phyloP scores from a whole-genome alignment of 2,329 filamentous ascomycete genomes.

The Epichloe gansuensis region DNA sequence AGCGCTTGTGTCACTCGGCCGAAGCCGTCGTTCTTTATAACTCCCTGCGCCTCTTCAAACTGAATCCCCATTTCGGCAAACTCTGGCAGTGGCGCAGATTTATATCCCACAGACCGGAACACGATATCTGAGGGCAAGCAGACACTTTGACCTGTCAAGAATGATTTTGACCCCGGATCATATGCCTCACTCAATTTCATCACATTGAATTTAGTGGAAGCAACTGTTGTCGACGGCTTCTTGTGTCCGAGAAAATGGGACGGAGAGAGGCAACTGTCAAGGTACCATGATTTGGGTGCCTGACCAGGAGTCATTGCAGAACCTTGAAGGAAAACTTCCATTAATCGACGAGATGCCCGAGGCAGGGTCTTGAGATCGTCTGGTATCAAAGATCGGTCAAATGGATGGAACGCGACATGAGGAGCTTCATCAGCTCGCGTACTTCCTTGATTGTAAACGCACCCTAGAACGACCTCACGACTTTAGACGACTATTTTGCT shows the following conservation, averaged over 20 bases:
- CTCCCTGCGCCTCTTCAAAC: slow-evolving; percentile 62
- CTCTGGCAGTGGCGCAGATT: slow-evolving; percentile 63
- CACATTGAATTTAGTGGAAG: slow-evolving; percentile 55
- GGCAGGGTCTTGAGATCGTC: slow-evolving; percentile 56
- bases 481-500: not conserved
- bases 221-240: slow-evolving; percentile 36
- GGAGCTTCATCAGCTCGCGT: slow-evolving; percentile 74
- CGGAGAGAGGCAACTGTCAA: slow-evolving; percentile 79
- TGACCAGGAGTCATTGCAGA: slow-evolving; percentile 37
- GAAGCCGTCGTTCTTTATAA: slow-evolving; percentile 70
- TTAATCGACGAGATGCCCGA: slow-evolving; percentile 62
- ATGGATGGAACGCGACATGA: slow-evolving; percentile 56
- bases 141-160: slow-evolving; percentile 35
- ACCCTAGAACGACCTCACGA: slow-evolving; percentile 39
- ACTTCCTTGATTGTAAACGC: slow-evolving; percentile 94
- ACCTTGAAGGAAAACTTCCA: slow-evolving; percentile 71
- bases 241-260: slow-evolving; percentile 47
- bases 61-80: slow-evolving; percentile 61
- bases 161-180: slow-evolving; percentile 37
- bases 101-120: slow-evolving; percentile 94
- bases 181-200: slow-evolving; percentile 44
- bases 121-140: slow-evolving; percentile 56
- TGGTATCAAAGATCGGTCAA: slow-evolving; percentile 56
- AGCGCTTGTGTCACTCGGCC: slow-evolving; percentile 49
- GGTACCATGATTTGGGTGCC: slow-evolving; percentile 60